Conservation (phyloP, 2,329 filamentous ascomycete species). For the Alternaria sp. region DNA sequence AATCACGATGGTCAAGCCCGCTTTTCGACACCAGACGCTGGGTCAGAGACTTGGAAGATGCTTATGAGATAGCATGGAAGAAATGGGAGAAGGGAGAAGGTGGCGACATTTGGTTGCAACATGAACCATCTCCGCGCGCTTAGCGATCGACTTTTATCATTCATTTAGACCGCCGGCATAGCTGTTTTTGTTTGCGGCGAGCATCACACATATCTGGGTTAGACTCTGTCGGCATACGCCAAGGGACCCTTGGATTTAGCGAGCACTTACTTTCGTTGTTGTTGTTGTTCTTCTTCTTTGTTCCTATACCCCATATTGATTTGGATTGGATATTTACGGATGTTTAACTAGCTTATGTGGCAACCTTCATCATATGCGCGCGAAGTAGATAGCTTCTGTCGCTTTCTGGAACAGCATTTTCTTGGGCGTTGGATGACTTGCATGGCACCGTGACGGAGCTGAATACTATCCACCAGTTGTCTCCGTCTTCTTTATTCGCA, state of each 20-base stretch:
- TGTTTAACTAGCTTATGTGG: not conserved
- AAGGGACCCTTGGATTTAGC: conserved; percentile 3
- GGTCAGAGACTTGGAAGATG: conserved; percentile 87
- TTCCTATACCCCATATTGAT: conserved; percentile 13
- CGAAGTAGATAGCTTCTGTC: not conserved
- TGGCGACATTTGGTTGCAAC: conserved; percentile 85
- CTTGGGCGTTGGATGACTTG: not conserved
- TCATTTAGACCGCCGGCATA: conserved; percentile 1
- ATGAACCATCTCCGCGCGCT: not conserved
- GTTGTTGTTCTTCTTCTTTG: conserved; percentile 4
- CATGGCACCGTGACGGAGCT: not conserved
- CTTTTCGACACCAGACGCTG: conserved; percentile 91
- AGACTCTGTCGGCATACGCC: conserved; percentile 4
- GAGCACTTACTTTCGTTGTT: conserved; percentile 3
- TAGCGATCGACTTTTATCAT: not conserved
- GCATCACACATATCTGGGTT: not conserved
- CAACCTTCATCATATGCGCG: not conserved
- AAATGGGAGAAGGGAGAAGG: conserved; percentile 84
- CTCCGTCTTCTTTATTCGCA: not conserved
- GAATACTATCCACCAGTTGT: not conserved
- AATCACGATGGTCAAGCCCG: conserved; percentile 82
- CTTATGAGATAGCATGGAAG: conserved; percentile 87
- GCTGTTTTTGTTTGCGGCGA: not conserved
- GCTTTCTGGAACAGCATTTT: not conserved
- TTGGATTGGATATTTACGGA: conserved; percentile 7